Percentiles rank a stretch among this genome's conserved stretches.
phyloP scores from a whole-genome alignment of 208 protist species.

The Wallacemonas sp. region DNA sequence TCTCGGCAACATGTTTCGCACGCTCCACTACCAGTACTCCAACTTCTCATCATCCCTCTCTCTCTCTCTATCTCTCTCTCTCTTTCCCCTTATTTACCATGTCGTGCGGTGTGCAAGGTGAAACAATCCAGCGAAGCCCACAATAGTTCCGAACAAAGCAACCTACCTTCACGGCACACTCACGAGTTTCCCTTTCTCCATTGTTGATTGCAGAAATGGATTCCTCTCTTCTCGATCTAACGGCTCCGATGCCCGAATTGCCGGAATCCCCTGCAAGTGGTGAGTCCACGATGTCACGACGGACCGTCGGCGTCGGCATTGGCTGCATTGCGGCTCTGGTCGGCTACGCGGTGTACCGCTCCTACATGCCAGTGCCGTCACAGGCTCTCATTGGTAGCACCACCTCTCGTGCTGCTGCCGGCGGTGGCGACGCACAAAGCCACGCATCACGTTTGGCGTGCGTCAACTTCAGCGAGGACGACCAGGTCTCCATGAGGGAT shows the following conservation, averaged over 20 bases:
- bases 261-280: background rate
- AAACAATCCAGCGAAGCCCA: too few species aligned
- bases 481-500: conserved; percentile 25
- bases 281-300: background rate
- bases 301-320: conserved; percentile 40
- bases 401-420: conserved; percentile 15
- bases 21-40: too few species aligned
- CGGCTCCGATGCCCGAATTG: background rate
- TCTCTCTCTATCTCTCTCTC: too few species aligned
- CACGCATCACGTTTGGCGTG: conserved; percentile 26
- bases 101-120: too few species aligned
- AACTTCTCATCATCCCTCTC: too few species aligned
- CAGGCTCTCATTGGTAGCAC: too few species aligned
- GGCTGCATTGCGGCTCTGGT: conserved; percentile 42
- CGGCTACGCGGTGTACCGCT: conserved; percentile 40
- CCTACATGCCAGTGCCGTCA: conserved; percentile 17
- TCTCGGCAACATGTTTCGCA: too few species aligned
- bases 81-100: too few species aligned
- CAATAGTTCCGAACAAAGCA: too few species aligned
- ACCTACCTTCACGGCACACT: background rate
- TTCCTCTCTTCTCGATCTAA: background rate
- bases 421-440: background rate
- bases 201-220: too few species aligned
- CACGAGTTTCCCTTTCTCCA: background rate
- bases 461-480: conserved; percentile 58